Conservation (phyloP, 1,284 basidiomycete species). For the Marasmius tenuissimus region DNA sequence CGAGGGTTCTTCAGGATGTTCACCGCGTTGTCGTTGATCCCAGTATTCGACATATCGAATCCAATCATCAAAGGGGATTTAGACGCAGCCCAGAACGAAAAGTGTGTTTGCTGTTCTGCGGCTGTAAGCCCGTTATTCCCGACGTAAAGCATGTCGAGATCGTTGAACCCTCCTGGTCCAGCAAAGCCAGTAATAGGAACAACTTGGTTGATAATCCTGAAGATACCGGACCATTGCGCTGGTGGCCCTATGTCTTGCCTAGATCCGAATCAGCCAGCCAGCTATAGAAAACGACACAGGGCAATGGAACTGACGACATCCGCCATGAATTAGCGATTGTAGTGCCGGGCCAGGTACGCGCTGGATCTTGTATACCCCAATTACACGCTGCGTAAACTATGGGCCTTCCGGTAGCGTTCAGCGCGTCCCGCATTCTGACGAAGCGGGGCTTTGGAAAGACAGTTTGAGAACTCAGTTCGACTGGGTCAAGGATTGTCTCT, state of each 20-base stretch:
- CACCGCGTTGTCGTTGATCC: slow-evolving; percentile 30
- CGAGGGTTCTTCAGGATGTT: slow-evolving; percentile 39
- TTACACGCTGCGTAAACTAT: slow-evolving; percentile 57
- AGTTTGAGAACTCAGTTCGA: not conserved
- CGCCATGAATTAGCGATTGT: slow-evolving; percentile 49
- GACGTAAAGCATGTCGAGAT: slow-evolving; percentile 49
- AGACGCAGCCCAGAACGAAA: slow-evolving; percentile 48
- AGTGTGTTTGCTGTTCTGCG: slow-evolving; percentile 47
- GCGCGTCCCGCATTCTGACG: slow-evolving; percentile 48
- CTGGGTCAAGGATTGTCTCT: not conserved
- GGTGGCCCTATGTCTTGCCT: slow-evolving; percentile 52
- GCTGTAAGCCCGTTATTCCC: slow-evolving; percentile 42
- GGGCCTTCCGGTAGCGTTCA: slow-evolving; percentile 43
- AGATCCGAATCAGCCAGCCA: not conserved
- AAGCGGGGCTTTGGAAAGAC: slow-evolving; percentile 39
- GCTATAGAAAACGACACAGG: not conserved
- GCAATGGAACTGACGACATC: slow-evolving; percentile 35
- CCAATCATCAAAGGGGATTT: slow-evolving; percentile 50
- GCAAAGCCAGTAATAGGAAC: slow-evolving; percentile 49
- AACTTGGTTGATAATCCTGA: slow-evolving; percentile 50
- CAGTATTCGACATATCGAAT: slow-evolving; percentile 35
- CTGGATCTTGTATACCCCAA: slow-evolving; percentile 54
- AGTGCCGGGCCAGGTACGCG: slow-evolving; percentile 42
- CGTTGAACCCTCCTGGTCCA: slow-evolving; percentile 43
- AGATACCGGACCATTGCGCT: slow-evolving; percentile 43